Conservation (phyloP, 345 rosid species). For the Linum trigynum region DNA sequence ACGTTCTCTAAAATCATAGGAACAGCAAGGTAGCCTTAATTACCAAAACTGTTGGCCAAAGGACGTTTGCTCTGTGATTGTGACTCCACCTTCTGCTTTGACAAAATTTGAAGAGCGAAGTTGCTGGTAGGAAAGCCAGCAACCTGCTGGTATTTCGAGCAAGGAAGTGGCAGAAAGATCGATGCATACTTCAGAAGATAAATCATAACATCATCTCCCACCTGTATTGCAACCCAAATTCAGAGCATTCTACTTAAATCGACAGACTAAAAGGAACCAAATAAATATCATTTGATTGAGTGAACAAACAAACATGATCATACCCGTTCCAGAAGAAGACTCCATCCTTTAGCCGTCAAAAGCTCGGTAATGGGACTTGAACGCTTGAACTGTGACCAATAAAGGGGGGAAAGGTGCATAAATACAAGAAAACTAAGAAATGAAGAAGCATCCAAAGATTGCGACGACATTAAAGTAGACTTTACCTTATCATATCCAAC, state of each 20-base stretch:
- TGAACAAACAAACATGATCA: constrained; percentile 1
- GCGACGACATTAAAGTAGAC: too few species aligned
- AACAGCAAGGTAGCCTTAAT: not conserved
- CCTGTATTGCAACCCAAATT: constrained; percentile 24
- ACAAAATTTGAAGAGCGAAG: constrained; percentile 13
- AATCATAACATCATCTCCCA: constrained; percentile 55
- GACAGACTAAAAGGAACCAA: not conserved
- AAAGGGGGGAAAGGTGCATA: not conserved
- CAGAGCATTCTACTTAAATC: constrained; percentile 1
- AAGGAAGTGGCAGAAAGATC: constrained; percentile 46
- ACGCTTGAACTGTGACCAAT: constrained; percentile 30
- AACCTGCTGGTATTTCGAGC: constrained; percentile 54
- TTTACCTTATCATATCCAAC: constrained; percentile 51
- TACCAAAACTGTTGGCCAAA: constrained; percentile 17
- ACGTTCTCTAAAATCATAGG: not conserved
- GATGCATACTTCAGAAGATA: constrained; percentile 52
- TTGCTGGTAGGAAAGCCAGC: constrained; percentile 41
- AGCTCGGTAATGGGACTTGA: constrained; percentile 45
- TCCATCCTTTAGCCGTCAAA: constrained; percentile 54
- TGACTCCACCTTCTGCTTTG: constrained; percentile 11
- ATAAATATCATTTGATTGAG: not conserved
- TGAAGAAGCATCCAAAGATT: not conserved
- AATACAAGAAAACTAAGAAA: not conserved
- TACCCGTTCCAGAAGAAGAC: constrained; percentile 63
- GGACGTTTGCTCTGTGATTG: constrained; percentile 8